These are phyloP conservation scores for Colletotrichum noveboracense DNA, from an alignment of 2,329 filamentous ascomycete species.

Conservation along the genomic window DNA sequence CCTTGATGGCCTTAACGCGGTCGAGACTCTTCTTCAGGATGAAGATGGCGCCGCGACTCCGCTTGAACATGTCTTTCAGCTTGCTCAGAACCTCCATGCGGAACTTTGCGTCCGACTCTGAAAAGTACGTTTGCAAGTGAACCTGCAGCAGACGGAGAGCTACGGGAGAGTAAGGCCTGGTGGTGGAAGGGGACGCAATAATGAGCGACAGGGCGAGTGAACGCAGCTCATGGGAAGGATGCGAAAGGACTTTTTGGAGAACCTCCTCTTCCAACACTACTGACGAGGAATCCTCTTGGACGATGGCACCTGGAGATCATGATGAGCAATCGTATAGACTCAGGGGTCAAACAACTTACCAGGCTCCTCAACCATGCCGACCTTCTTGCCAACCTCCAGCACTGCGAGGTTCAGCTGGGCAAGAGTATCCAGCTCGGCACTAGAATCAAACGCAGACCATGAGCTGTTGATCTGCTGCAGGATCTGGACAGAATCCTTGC, in stretches of 20 bases:
- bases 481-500: slow-evolving; percentile 58
- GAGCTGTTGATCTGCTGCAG: slow-evolving; percentile 62
- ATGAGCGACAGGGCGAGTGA: slow-evolving; percentile 84
- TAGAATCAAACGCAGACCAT: slow-evolving; percentile 50
- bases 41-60: slow-evolving; percentile 71
- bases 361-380: slow-evolving; percentile 72
- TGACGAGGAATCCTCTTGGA: slow-evolving; percentile 17
- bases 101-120: slow-evolving; percentile 86
- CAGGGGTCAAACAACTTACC: slow-evolving; percentile 40
- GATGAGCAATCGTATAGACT: background rate
- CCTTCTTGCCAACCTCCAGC: slow-evolving; percentile 74
- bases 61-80: slow-evolving; percentile 77
- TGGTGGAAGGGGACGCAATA: slow-evolving; percentile 76
- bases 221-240: slow-evolving; percentile 69
- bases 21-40: slow-evolving; percentile 51
- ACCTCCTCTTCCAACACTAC: slow-evolving; percentile 44
- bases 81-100: slow-evolving; percentile 80
- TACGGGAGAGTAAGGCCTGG: slow-evolving; percentile 70
- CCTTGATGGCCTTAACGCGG: slow-evolving; percentile 20
- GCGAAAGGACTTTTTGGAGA: slow-evolving; percentile 57
- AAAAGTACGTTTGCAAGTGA: slow-evolving; percentile 75
- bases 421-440: slow-evolving; percentile 53
- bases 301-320: background rate
- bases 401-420: slow-evolving; percentile 68
- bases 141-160: slow-evolving; percentile 67